phyloP scores from a whole-genome alignment of 2,329 filamentous ascomycete species.

The Venturia oleaginea region DNA sequence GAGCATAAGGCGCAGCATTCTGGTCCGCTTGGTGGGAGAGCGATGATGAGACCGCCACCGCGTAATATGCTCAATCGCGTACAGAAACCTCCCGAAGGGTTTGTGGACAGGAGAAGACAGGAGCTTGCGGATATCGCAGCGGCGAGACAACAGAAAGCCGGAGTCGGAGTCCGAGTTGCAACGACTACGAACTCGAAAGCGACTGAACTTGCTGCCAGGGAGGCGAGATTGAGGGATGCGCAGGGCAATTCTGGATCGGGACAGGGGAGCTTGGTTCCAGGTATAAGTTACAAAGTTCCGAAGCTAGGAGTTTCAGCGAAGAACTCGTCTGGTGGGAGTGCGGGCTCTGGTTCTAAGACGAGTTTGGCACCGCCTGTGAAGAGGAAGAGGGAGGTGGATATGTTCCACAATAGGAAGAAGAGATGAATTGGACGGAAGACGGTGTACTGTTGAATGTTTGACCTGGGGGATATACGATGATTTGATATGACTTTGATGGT shows the following conservation, averaged over 20 bases:
- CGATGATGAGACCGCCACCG: not conserved
- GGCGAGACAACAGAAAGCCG: not conserved
- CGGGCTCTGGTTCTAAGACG: not conserved
- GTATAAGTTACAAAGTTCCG: not conserved
- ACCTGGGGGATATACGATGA: not conserved
- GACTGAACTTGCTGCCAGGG: not conserved
- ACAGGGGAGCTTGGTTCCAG: not conserved
- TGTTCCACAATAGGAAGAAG: conserved; percentile 8
- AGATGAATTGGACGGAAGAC: not conserved
- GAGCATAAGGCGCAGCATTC: conserved; percentile 5
- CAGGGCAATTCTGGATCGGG: not conserved
- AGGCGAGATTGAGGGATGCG: not conserved
- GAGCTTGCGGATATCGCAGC: not conserved
- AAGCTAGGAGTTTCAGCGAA: not conserved
- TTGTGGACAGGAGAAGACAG: not conserved
- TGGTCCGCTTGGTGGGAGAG: not conserved
- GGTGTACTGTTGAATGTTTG: not conserved
- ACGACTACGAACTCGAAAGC: not conserved
- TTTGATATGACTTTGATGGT: not conserved
- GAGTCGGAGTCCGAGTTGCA: not conserved
- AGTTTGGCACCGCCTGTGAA: not conserved
- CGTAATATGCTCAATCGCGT: not conserved
- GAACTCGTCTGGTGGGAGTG: not conserved
- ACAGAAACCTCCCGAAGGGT: not conserved
- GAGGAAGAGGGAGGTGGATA: conserved; percentile 10